Base-by-base conservation (phyloP, 352 stramenopile genomes). In the Phytophthora quininea region DNA sequence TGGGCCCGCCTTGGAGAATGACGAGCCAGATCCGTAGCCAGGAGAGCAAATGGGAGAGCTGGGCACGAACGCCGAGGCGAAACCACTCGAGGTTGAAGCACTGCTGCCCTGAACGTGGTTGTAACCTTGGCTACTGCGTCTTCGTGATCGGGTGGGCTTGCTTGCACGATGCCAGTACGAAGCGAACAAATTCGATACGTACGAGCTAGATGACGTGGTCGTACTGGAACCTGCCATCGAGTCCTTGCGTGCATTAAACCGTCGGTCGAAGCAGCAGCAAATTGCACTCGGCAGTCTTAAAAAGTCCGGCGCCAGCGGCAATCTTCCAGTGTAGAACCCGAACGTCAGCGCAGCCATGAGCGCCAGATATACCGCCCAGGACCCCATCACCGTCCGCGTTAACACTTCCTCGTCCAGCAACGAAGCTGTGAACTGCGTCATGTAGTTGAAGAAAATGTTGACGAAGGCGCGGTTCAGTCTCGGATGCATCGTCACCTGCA, bases 401-500 rank as follows among this genome's bases (percentile, higher is more conserved):
- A 90, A 62, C 37, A 88, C 73, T 59, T 90, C 79, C 58, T 91
- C 80, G 64, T 89, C 82, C 38, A 62, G 70, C 15, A 91, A 53
- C 38, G 78, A 86, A 0, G 75, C 83, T 9, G 78, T 83, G 57
- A 91, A 88, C 56, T 90, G 79, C 30, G 68, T 71, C 51, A 80
- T 79, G 64, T 91, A 89, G 53, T 86, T 88, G 37, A 88, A 64
- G 54, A 91, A 90, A 46, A 89, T 81, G 40, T 84, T 69, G 8
- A 91, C 83, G 51, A 88, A 88, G 24, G 83, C 80, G 43, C 83
- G 83, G 61, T 89, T 88, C 12, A 91, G 49, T 32, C 83, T 63
- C 35, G 83, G 83, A 47, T 91, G 83, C 77, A 91, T 79, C 35
- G 83, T 86, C 52, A 90, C 77, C 31, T 90, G 83, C 4, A 91